phyloP scores from a whole-genome alignment of 2,329 filamentous ascomycete genomes.

The Hymenoscyphus linearis region DNA sequence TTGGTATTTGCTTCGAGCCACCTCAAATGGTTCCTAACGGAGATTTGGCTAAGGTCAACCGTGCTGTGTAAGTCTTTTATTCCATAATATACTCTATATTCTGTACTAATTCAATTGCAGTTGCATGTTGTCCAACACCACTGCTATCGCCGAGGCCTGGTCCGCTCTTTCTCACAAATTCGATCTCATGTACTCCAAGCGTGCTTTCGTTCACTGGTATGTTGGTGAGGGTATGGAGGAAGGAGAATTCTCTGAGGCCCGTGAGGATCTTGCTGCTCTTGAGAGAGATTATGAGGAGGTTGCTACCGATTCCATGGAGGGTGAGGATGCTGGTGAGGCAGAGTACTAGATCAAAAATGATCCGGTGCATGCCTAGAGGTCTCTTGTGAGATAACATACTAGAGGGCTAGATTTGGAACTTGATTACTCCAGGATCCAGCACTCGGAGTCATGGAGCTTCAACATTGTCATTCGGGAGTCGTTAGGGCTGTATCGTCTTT shows the following conservation, averaged over 20 bases:
- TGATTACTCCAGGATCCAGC: conserved; percentile 26
- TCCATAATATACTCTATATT: background rate
- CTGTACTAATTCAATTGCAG: conserved; percentile 38
- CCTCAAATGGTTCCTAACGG: conserved; percentile 94
- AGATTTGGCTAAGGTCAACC: conserved; percentile 95
- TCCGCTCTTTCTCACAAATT: conserved; percentile 95
- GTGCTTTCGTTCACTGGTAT: conserved; percentile 99
- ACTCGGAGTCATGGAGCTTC: conserved; percentile 12
- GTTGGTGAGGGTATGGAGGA: conserved; percentile 99
- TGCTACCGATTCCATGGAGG: conserved; percentile 86
- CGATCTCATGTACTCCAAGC: conserved; percentile 99
- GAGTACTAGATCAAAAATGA: conserved; percentile 34
- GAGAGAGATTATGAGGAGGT: conserved; percentile 99
- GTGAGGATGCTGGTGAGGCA: conserved; percentile 76
- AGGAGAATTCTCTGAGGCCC: conserved; percentile 98
- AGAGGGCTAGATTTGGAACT: conserved; percentile 27
- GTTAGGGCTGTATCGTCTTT: conserved; percentile 27
- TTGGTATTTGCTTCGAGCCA: conserved; percentile 99
- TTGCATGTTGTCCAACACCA: conserved; percentile 99
- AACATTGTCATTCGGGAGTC: conserved; percentile 8
- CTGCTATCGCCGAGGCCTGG: conserved; percentile 97
- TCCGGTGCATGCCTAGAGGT: conserved; percentile 7
- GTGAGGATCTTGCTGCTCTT: conserved; percentile 94
- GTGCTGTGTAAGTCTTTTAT: conserved; percentile 73
- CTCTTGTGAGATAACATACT: conserved; percentile 29